Base-by-base conservation (phyloP, 208 protist genomes). In the Acanthamoeba royreba region DNA sequence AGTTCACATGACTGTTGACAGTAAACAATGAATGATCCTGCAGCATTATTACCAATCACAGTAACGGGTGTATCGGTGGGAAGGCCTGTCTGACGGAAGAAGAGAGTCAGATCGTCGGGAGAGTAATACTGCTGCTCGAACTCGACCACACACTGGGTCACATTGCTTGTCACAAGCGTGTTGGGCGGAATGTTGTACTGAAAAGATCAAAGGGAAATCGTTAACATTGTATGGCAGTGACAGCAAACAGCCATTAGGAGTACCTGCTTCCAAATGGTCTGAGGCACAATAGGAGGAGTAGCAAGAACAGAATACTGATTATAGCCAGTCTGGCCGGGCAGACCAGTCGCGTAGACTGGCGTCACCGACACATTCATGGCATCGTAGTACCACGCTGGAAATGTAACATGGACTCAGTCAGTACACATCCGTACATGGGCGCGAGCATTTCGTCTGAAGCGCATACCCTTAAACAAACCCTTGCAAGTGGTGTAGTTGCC, bases 121-220 rank as follows among this genome's bases (percentile, higher is more conserved):
- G 28, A 46, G 28, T 94, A 94, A 45, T 95, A 95, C 87, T 89
- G 81, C 69, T 81, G 19, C 19, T 33, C 19, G n/a, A 81, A 81
- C 69, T 81, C 69, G 28, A 28, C 69, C 69, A 81, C 69, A n/a
- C 53, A 28, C 53, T 61, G 53, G 53, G 53, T 61, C 53, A 61
- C 53, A n/a, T 61, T 61, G n/a, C n/a, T 61, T 61, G 53, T 61
- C 53, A 61, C 53, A 19, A 61, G 53, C 53, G 53, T 61, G 53
- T 61, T 61, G 19, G 53, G 53, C 53, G 53, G 53, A n/a, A 61
- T 61, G 53, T 61, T 61, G 53, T 61, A 61, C 53, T 61, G n/a
- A 28, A 61, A 28, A 28, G 19, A n/a, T 61, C 53, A 61, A n/a
- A 61, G n/a, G n/a, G n/a, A 19, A 28, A 28, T 15, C 17, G n/a